Evolutionary conservation across 148 eudicot species (phyloP).

Genomic region (Suaeda aralocaspica): DNA sequence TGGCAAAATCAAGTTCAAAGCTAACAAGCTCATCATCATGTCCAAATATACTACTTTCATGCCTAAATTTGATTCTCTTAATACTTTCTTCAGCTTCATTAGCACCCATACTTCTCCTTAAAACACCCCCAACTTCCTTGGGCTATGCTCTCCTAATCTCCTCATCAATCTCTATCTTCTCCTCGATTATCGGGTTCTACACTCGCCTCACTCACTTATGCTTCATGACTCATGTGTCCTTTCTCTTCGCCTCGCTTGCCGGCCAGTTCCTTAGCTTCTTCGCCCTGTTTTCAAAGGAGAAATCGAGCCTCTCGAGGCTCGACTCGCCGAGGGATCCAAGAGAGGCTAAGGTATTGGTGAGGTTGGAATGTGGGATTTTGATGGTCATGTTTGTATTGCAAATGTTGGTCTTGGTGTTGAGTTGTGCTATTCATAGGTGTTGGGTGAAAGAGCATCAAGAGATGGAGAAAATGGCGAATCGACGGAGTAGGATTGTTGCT

Average conservation of each 20-base stretch:
- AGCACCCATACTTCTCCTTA: slow-evolving; percentile 49
- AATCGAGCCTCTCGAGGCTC: slow-evolving; percentile 46
- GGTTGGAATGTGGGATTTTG: slow-evolving; percentile 67
- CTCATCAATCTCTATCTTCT: slow-evolving; percentile 44
- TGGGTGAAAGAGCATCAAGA: slow-evolving; percentile 55
- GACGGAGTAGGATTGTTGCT: slow-evolving; percentile 36
- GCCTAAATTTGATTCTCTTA: slow-evolving; percentile 51
- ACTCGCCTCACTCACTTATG: slow-evolving; percentile 54
- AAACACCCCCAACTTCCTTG: slow-evolving; percentile 56
- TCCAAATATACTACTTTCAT: slow-evolving; percentile 48
- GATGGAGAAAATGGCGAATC: slow-evolving; percentile 37
- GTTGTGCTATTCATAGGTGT: slow-evolving; percentile 53
- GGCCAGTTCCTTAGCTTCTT: slow-evolving; percentile 44
- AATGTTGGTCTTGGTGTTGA: slow-evolving; percentile 36
- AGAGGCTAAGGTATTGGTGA: slow-evolving; percentile 60
- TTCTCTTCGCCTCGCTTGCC: slow-evolving; percentile 45
- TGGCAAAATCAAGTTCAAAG: slow-evolving; percentile 44
- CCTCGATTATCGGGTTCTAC: slow-evolving; percentile 64
- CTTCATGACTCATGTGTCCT: slow-evolving; percentile 50
- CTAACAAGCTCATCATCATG: slow-evolving; percentile 54
- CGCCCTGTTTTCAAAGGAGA: slow-evolving; percentile 53
- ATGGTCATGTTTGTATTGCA: slow-evolving; percentile 65
- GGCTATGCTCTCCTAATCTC: slow-evolving; percentile 50
- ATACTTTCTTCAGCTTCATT: slow-evolving; percentile 52
- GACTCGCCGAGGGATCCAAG: slow-evolving; percentile 46